Evolutionary conservation across 768 basidiomycete genomes (phyloP).

Genomic region (Peribolospora kevripleyi): DNA sequence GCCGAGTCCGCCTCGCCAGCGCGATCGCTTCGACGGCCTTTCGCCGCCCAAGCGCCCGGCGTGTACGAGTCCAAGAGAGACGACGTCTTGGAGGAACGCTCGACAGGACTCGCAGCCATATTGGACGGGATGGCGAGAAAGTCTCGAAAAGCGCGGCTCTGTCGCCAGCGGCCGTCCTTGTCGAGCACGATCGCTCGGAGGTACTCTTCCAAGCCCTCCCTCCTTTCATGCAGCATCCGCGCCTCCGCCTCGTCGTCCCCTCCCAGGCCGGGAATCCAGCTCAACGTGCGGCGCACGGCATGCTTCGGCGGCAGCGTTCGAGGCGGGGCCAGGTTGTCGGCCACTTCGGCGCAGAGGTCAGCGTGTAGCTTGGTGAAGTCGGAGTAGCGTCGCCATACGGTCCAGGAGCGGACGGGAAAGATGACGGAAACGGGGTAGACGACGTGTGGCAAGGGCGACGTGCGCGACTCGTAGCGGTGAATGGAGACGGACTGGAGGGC

Average conservation of each 20-base stretch:
- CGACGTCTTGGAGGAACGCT: no score
- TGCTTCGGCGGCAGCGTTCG: conserved; percentile 64
- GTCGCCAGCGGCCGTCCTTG: conserved; percentile 63
- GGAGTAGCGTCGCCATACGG: conserved; percentile 80
- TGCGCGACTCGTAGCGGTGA: no score
- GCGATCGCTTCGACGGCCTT: background rate
- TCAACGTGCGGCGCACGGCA: conserved; percentile 31
- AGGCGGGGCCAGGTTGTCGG: conserved; percentile 58
- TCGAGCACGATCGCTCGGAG: conserved; percentile 60
- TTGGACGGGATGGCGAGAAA: conserved; percentile 62
- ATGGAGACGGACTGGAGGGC: no score
- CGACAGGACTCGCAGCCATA: no score
- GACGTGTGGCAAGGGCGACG: no score
- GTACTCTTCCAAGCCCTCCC: conserved; percentile 52
- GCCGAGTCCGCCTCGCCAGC: no score
- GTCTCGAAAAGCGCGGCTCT: conserved; percentile 49
- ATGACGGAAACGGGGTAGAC: conserved; percentile 65
- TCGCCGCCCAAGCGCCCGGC: background rate
- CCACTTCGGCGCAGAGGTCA: conserved; percentile 55
- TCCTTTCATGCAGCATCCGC: conserved; percentile 49
- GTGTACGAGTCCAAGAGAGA: no score
- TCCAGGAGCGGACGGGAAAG: conserved; percentile 75
- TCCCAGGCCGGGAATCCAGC: conserved; percentile 29
- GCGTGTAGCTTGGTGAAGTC: conserved; percentile 73
- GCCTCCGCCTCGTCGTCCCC: no score